These are phyloP conservation scores for Rhodotorula sp. DNA, from an alignment of 1,284 basidiomycete species.

Conservation along the genomic window DNA sequence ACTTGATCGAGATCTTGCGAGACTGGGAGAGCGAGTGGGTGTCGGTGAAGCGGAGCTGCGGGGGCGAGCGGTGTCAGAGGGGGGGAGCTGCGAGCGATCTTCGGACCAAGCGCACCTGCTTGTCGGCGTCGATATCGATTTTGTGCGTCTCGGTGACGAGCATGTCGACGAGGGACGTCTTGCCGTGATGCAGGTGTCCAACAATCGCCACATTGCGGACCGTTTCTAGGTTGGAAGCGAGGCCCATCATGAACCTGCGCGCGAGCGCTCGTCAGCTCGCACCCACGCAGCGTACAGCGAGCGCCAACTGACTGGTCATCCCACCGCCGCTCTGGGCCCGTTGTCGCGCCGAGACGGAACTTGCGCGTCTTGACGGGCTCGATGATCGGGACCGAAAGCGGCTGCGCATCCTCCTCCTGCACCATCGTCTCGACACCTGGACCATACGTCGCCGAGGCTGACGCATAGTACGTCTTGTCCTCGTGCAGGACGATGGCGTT, in stretches of 20 bases:
- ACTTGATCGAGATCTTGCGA: conserved; percentile 92
- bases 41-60: conserved; percentile 86
- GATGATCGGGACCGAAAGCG: conserved; percentile 89
- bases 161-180: conserved; percentile 96
- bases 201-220: conserved; percentile 91
- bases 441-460: conserved; percentile 88
- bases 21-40: conserved; percentile 84
- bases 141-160: conserved; percentile 95
- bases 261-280: neutral
- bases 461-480: conserved; percentile 97
- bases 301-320: conserved; percentile 74
- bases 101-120: conserved; percentile 60
- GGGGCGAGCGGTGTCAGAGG: neutral
- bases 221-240: conserved; percentile 91
- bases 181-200: conserved; percentile 96
- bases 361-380: conserved; percentile 90
- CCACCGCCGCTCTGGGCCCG: conserved; percentile 87
- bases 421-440: conserved; percentile 93
- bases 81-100: neutral
- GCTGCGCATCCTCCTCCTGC: conserved; percentile 97
- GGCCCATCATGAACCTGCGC: conserved; percentile 80
- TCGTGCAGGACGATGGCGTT: conserved; percentile 62
- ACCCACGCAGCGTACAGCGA: neutral
- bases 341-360: conserved; percentile 67
- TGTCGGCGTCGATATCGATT: conserved; percentile 85